Base-by-base conservation (phyloP, 345 rosid species). In the Arabidopsis suecica region DNA sequence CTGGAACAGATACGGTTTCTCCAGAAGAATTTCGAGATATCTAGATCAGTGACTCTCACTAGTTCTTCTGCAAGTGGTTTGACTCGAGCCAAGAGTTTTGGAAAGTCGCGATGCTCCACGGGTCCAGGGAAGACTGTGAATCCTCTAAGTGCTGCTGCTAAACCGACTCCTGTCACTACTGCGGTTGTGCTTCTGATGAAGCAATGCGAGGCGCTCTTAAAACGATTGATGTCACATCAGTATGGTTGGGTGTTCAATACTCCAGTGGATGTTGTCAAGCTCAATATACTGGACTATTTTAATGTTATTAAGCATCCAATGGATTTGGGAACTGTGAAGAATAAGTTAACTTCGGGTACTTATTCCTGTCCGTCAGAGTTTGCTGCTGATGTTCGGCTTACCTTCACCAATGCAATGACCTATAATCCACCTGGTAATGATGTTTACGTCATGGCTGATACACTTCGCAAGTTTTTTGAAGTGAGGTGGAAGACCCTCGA, bases 281-380 rank as follows among this genome's bases (percentile, higher is more conserved):
- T 91, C 77, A 89, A 91, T 34, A 83, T 91, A 57, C 88, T 88
- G 0, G 98, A 93, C 68, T 93, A 91, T 77, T 86, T 85, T 49
- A 83, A 63, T n/a, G 78, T 93, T 81, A 87, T 93, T 64, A 89
- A 88, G 77, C 86, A 86, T 51, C 97, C 94, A 4, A 89, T 93
- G 98, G 96, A 91, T 83, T 86, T 93, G 78, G 93, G 95, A 42
- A 91, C 97, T 5, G 87, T 91, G 55, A 93, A 91, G 77, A 77
- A 69, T 61, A 93, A 83, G 76, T 47, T 91, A 34, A 42, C 77
- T 65, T 81, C 89, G 2, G 88, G 96, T 25, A 75, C 72, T 13
- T 91, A 91, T 82, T 83, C 86, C 63, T 30, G 56, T 22, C 96
- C 90, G 3, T 49, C 76, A 38, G 91, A 36, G 57, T 88, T 91